Conservation (phyloP, 768 basidiomycete genomes). For the Podaxis sp. region DNA sequence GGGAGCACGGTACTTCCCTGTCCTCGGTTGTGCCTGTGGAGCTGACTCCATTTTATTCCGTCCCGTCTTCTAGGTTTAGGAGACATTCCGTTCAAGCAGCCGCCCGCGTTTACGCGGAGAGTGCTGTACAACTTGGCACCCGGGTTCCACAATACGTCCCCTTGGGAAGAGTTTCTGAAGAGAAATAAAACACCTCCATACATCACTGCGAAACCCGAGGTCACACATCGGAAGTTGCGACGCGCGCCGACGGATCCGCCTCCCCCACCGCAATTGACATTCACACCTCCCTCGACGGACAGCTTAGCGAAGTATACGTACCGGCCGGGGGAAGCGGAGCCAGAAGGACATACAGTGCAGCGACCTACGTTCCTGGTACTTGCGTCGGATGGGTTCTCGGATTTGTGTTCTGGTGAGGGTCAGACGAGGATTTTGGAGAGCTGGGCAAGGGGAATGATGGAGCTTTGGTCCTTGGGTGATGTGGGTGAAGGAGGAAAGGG, state of each 20-base stretch:
- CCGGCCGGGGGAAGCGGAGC: conserved; percentile 1
- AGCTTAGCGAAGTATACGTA: conserved; percentile 8
- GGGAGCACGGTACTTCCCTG: neutral
- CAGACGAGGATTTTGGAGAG: conserved; percentile 42
- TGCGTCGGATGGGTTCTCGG: conserved; percentile 64
- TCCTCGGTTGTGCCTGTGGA: conserved; percentile 10
- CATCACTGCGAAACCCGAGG: conserved; percentile 60
- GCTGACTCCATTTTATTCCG: conserved; percentile 11
- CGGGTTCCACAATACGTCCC: conserved; percentile 54
- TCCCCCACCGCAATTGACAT: conserved; percentile 9
- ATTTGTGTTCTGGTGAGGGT: conserved; percentile 45
- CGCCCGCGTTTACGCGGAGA: conserved; percentile 61
- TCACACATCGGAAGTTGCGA: conserved; percentile 48
- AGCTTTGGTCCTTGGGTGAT: conserved; percentile 18
- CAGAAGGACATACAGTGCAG: conserved; percentile 4
- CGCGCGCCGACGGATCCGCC: conserved; percentile 2
- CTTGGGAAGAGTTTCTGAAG: conserved; percentile 65
- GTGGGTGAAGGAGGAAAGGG: conserved; percentile 12
- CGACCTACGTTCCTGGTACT: conserved; percentile 46
- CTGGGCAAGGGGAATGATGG: conserved; percentile 47
- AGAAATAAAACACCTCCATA: conserved; percentile 63
- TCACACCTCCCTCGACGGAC: conserved; percentile 7
- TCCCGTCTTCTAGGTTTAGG: conserved; percentile 46
- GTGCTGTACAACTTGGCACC: conserved; percentile 64
- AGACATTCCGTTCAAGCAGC: conserved; percentile 70